Evolutionary conservation across 352 stramenopile genomes (phyloP), one percentile per base, ranked within the genome.

Genomic region (Thalassiosira sp.): DNA sequence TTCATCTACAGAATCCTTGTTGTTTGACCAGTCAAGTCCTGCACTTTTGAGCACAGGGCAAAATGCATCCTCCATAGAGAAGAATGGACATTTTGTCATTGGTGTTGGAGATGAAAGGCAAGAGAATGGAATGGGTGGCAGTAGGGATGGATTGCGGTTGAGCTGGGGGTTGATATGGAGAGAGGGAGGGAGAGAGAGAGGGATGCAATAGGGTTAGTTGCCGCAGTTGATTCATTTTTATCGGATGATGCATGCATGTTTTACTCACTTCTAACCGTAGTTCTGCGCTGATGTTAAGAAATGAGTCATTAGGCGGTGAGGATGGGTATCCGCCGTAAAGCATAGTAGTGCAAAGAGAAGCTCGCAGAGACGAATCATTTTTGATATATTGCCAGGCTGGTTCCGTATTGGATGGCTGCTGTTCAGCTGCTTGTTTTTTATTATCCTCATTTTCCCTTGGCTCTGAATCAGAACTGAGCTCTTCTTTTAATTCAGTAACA

Each of bases 261-360:
- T n/a, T n/a, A n/a, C n/a, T n/a, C n/a, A n/a, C n/a, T 71, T 81
- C 72, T 53, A 71, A 28, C 31, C 58, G 35, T 24, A 85, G 33
- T 46, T 79, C 70, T 54, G 45, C 25, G 72, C 59, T 85, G 48
- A 77, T 77, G 57, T 66, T 45, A 16, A 60, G 53, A 54, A 76
- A 77, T 63, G 6, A 58, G 18, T 82, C 73, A 82, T 24, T 53
- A 7, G 7, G 2, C 22, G 59, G 7, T 24, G 42, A 74, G 18
- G 54, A 79, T 48, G 82, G 79, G 69, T 79, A 89, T 45, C 87
- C 87, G 69, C 71, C 81, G 37, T 86, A 58, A 11, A 91, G 76
- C 22, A 89, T 70, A 24, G 71, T 66, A 35, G 64, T 53, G 59
- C 82, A 90, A 66, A 90, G 58, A 24, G 66, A 79, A 22, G 82